Percentiles rank a stretch among this genome's conserved stretches.
Evolutionary conservation across 2,329 filamentous ascomycete genomes (phyloP).

Genomic region (Diaporthe citri): DNA sequence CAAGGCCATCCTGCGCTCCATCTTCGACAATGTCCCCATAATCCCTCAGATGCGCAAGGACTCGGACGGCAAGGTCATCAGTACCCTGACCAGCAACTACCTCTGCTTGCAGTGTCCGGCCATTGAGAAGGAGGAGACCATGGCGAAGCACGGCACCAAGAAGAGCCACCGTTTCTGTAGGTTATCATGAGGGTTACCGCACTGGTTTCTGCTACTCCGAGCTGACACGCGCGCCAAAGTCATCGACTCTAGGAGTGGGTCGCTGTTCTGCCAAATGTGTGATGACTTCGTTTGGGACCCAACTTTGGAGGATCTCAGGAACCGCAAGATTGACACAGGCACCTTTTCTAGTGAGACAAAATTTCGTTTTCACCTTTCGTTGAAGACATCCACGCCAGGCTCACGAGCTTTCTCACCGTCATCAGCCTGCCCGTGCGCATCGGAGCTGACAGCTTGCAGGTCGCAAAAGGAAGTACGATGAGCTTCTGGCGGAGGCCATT

Average conservation of each 20-base stretch:
- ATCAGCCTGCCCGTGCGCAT: background rate
- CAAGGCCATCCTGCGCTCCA: slow-evolving; percentile 76
- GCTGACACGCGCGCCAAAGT: slow-evolving; percentile 62
- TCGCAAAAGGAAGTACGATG: slow-evolving; percentile 82
- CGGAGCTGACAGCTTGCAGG: slow-evolving; percentile 51
- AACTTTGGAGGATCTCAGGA: slow-evolving; percentile 79
- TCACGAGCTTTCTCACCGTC: background rate
- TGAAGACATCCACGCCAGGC: background rate
- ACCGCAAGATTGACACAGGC: slow-evolving; percentile 77
- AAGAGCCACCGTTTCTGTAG: slow-evolving; percentile 82
- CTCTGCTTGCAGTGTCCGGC: slow-evolving; percentile 80
- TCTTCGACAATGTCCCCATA: slow-evolving; percentile 76
- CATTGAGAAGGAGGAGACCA: slow-evolving; percentile 75
- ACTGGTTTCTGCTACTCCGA: background rate
- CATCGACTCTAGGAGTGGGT: slow-evolving; percentile 81
- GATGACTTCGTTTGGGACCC: slow-evolving; percentile 88
- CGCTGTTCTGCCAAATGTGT: slow-evolving; percentile 84
- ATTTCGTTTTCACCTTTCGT: slow-evolving; percentile 22
- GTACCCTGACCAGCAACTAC: slow-evolving; percentile 74
- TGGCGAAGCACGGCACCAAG: slow-evolving; percentile 74
- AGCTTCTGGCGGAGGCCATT: slow-evolving; percentile 72
- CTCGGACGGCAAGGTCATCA: slow-evolving; percentile 65
- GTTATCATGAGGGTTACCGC: slow-evolving; percentile 42
- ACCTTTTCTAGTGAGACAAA: slow-evolving; percentile 69
- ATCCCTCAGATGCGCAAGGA: slow-evolving; percentile 75